phyloP scores from a whole-genome alignment of 768 basidiomycete genomes.

The Serendipita sp. region DNA sequence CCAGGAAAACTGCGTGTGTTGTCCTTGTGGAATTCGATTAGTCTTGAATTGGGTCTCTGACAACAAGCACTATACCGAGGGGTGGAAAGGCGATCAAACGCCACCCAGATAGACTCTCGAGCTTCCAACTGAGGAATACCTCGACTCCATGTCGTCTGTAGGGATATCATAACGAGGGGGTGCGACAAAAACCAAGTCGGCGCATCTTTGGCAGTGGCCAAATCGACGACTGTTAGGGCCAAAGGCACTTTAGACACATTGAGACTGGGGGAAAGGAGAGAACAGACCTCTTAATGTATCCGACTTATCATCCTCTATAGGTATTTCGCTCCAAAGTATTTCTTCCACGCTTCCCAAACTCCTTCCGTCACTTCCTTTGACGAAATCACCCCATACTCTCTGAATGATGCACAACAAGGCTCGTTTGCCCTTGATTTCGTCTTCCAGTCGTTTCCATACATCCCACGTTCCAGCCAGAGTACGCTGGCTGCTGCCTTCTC shows the following conservation, averaged over 20 bases:
- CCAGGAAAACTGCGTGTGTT: not conserved
- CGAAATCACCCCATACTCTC: not conserved
- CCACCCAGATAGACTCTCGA: not conserved
- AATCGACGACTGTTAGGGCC: not conserved
- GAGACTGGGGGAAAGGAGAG: too few species aligned
- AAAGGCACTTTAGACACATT: not conserved
- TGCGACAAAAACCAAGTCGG: slow-evolving; percentile 1
- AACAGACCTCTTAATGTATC: not conserved
- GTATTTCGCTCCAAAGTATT: not conserved
- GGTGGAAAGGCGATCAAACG: not conserved
- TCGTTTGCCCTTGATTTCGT: slow-evolving; percentile 1
- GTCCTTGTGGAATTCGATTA: not conserved
- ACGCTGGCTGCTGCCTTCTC: not conserved
- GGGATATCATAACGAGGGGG: slow-evolving; percentile 1
- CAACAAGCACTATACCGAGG: not conserved
- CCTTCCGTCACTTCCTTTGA: not conserved
- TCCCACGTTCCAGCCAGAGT: not conserved
- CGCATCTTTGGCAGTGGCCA: not conserved
- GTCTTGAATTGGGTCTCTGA: not conserved
- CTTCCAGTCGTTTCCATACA: not conserved
- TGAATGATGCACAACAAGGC: not conserved
- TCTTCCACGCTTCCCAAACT: not conserved
- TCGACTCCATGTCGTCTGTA: not conserved
- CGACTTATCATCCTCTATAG: not conserved
- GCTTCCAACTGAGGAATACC: not conserved